These are phyloP conservation scores for Closterium sp. DNA, from an alignment of 139 green algal genomes.

Conservation along the genomic window DNA sequence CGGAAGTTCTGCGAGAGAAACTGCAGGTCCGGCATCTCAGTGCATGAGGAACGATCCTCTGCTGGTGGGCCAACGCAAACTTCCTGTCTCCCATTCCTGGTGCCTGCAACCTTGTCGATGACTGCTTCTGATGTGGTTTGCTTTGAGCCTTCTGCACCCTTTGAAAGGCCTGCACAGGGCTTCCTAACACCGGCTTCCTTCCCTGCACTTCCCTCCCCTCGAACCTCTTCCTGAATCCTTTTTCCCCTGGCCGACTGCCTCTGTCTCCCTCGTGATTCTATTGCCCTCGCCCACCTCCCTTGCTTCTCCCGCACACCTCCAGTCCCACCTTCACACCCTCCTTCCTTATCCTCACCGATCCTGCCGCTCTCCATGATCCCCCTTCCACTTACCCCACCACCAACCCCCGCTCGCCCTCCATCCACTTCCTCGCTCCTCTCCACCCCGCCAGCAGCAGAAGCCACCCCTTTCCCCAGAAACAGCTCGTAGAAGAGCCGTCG, in stretches of 20 bases:
- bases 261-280: neutral
- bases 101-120: neutral
- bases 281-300: neutral
- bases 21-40: slow-evolving; percentile 23
- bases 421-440: too few species aligned
- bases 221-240: neutral
- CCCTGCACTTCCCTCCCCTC: neutral
- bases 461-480: slow-evolving; percentile 12
- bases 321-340: neutral
- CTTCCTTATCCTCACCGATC: too few species aligned
- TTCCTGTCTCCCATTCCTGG: neutral
- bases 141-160: too few species aligned
- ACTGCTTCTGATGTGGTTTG: too few species aligned
- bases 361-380: too few species aligned
- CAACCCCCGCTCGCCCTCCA: too few species aligned
- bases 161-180: neutral
- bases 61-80: neutral
- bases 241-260: neutral
- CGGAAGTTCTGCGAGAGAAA: slow-evolving; percentile 60
- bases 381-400: neutral
- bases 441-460: too few species aligned
- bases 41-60: neutral
- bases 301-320: neutral
- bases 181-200: neutral
- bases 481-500: slow-evolving; percentile 23